These are phyloP conservation scores for Polyporus tsugae DNA, from an alignment of 1,284 basidiomycete genomes.

Conservation along the genomic window DNA sequence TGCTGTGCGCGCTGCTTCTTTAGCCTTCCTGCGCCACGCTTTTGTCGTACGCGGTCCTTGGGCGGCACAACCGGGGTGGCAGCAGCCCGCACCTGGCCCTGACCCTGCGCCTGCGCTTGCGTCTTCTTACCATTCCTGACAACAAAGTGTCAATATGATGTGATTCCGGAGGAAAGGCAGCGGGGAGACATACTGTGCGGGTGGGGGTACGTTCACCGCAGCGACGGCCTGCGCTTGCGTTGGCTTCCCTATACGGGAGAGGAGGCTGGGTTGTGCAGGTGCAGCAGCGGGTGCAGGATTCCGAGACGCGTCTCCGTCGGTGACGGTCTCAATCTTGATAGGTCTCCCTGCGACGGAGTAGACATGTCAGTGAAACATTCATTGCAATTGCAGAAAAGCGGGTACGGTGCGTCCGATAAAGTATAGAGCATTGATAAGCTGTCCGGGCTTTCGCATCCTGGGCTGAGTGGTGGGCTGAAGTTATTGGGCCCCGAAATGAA, in stretches of 20 bases:
- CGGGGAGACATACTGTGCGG: background rate
- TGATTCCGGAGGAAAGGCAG: background rate
- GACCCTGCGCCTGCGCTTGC: conserved; percentile 1
- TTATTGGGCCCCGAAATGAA: background rate
- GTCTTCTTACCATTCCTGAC: conserved; percentile 13
- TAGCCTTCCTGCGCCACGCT: conserved; percentile 72
- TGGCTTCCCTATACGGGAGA: conserved; percentile 43
- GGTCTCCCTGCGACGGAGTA: conserved; percentile 59
- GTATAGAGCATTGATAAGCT: too few relatives aligned
- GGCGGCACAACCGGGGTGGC: conserved; percentile 24
- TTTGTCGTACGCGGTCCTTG: conserved; percentile 49
- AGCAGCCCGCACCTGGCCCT: background rate
- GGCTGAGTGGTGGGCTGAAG: background rate
- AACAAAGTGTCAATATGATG: background rate
- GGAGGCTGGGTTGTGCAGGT: conserved; percentile 44
- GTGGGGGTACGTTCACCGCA: background rate
- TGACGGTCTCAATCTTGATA: conserved; percentile 73
- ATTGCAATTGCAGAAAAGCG: background rate
- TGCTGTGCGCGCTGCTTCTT: conserved; percentile 54
- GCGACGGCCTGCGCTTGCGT: conserved; percentile 15
- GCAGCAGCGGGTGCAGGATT: conserved; percentile 26
- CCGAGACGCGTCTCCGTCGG: conserved; percentile 49
- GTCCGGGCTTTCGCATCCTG: too few relatives aligned
- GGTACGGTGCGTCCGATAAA: too few relatives aligned
- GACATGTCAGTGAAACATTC: background rate